phyloP scores from a whole-genome alignment of 495 filamentous ascomycete species.

The Jackrogersella multiformis region DNA sequence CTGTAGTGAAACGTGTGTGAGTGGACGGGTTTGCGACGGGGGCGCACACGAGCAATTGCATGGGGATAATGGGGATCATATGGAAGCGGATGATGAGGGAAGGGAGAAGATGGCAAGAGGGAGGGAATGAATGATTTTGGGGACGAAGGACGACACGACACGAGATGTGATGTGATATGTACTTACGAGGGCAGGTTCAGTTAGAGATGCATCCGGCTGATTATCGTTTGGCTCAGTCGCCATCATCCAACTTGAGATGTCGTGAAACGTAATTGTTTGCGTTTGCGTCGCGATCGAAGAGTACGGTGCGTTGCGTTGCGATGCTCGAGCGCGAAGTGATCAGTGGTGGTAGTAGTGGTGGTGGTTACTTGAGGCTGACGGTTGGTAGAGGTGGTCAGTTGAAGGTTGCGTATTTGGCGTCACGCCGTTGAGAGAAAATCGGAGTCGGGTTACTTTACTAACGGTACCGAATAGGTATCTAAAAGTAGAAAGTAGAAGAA shows the following conservation, averaged over 20 bases:
- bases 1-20: conserved; percentile 41
- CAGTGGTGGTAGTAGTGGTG: neutral
- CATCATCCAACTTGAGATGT: conserved; percentile 57
- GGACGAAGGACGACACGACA: conserved; percentile 6
- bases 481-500: neutral
- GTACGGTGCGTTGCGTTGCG: conserved; percentile 26
- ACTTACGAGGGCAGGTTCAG: conserved; percentile 59
- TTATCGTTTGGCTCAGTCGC: conserved; percentile 64
- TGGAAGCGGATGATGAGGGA: neutral
- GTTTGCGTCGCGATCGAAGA: conserved; percentile 40
- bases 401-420: conserved; percentile 35
- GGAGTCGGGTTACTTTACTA: conserved; percentile 20
- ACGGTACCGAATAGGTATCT: conserved; percentile 13
- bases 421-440: conserved; percentile 26
- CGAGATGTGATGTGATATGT: too few relatives aligned
- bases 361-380: conserved; percentile 29
- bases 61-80: too few relatives aligned
- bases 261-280: conserved; percentile 35
- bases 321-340: conserved; percentile 7
- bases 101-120: neutral
- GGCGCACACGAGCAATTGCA: conserved; percentile 12
- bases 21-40: conserved; percentile 21
- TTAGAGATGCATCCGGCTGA: conserved; percentile 61
- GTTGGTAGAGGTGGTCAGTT: conserved; percentile 36
- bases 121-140: neutral